These are phyloP conservation scores for Rhodotorula kratochvilovae DNA, from an alignment of 768 basidiomycete genomes.

Conservation along the genomic window DNA sequence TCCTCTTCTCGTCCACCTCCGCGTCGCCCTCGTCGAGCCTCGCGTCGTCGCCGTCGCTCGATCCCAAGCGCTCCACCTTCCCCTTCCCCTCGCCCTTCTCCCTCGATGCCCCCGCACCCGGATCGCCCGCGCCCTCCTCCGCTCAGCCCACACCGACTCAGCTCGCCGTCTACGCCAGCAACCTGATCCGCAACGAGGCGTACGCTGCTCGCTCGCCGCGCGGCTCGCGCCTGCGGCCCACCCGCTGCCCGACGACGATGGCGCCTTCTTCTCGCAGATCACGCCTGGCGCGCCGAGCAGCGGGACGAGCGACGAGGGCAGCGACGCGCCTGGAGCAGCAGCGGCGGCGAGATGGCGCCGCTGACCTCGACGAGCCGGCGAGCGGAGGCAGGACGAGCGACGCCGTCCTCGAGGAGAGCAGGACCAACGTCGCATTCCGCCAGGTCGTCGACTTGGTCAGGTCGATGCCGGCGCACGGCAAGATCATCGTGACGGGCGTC, in stretches of 20 bases:
- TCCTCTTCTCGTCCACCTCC: slow-evolving; percentile 15
- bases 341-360: neutral
- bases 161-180: slow-evolving; percentile 36
- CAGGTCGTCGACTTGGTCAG: slow-evolving; percentile 28
- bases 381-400: neutral
- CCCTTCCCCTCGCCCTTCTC: slow-evolving; percentile 5
- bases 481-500: slow-evolving; percentile 41
- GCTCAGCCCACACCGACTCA: slow-evolving; percentile 7
- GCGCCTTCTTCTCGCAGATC: neutral
- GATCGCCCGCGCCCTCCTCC: neutral
- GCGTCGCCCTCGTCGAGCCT: slow-evolving; percentile 25
- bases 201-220: slow-evolving; percentile 42
- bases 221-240: slow-evolving; percentile 35
- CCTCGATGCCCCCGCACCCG: neutral
- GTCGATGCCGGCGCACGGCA: slow-evolving; percentile 36
- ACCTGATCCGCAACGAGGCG: slow-evolving; percentile 41
- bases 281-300: neutral
- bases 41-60: slow-evolving; percentile 32
- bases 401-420: slow-evolving; percentile 7
- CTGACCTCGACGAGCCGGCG: neutral
- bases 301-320: slow-evolving; percentile 5
- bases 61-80: slow-evolving; percentile 3
- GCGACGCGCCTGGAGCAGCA: slow-evolving; percentile 5
- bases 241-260: slow-evolving; percentile 26
- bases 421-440: slow-evolving; percentile 37